These are phyloP conservation scores for Fusarium graminum DNA, from an alignment of 2,329 filamentous ascomycete genomes.

Conservation along the genomic window DNA sequence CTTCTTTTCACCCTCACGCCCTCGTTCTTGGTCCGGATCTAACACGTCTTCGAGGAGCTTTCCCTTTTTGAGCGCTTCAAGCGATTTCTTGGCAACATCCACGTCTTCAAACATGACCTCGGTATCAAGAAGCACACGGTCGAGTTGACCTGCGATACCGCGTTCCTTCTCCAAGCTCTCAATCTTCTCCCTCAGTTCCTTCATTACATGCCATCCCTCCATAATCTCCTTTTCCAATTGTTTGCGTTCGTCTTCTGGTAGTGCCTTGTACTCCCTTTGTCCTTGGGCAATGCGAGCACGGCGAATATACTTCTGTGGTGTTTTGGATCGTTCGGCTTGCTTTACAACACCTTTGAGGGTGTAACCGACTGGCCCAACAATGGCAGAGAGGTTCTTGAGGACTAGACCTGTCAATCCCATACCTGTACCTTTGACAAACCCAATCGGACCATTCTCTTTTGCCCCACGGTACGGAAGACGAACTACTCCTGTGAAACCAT, in stretches of 20 bases:
- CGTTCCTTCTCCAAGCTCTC: conserved; percentile 52
- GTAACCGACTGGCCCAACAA: conserved; percentile 72
- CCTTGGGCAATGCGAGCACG: conserved; percentile 71
- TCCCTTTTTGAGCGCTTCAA: conserved; percentile 61
- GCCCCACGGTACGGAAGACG: conserved; percentile 70
- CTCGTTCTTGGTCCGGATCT: conserved; percentile 31
- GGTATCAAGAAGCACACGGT: conserved; percentile 49
- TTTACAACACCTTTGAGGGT: conserved; percentile 74
- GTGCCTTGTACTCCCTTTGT: conserved; percentile 58
- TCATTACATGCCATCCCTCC: conserved; percentile 53
- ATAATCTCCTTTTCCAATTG: conserved; percentile 45
- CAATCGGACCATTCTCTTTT: conserved; percentile 62
- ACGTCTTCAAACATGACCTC: conserved; percentile 62
- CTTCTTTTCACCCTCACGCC: conserved; percentile 18
- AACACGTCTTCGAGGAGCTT: conserved; percentile 52
- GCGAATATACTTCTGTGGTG: conserved; percentile 67
- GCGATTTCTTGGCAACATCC: conserved; percentile 59
- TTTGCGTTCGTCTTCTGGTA: conserved; percentile 54
- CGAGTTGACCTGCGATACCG: conserved; percentile 56
- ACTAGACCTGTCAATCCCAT: conserved; percentile 74
- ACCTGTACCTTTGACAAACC: conserved; percentile 67
- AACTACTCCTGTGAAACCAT: conserved; percentile 73
- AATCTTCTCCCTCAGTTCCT: conserved; percentile 50
- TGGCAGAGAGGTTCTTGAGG: conserved; percentile 73
- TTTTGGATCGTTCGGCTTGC: conserved; percentile 66